Evolutionary conservation across 2,329 filamentous ascomycete species (phyloP), one percentile per base, ranked within the genome.

Genomic region (Penicillium corylophilum): DNA sequence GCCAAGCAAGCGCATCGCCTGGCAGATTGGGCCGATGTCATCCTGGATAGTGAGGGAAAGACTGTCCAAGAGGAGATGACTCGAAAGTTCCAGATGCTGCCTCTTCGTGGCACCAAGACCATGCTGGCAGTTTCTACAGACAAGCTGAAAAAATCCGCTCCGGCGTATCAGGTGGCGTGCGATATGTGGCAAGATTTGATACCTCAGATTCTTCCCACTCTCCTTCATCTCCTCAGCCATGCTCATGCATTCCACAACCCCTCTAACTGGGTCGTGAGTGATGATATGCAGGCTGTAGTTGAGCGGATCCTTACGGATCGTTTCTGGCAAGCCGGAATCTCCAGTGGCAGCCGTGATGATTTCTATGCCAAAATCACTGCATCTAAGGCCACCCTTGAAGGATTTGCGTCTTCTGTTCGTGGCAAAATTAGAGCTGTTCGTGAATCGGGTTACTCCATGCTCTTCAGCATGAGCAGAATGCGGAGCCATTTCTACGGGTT

Each of bases 281-380:
- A 77, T 10, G 90, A 95, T 38, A 87, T 95, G 78, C 86, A 86
- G 52, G 76, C 81, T 5, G 84, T 95, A 46, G 88, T 97, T 35
- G 82, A 85, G 39, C 83, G 89, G 20, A 90, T 97, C 18, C 76
- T 99, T 20, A 95, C 91, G 13, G 94, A 99, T 71, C 83, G 94
- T 22, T 99, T 99, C 70, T 99, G 94, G 94, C 94, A 99, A 77
- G 90, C 92, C 6, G 94, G 94, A 9, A 99, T 99, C 45, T 97
- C 94, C 0, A 89, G 87, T 55, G 94, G 95, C 23, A 97, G 90
- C 63, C 91, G 94, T 69, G 94, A 97, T 56, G 93, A 97, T 52
- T 99, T 99, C 69, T 97, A 96, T 71, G 89, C 90, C 28, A 84
- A 90, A 36, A 93, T 99, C 2, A 85, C 90, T 50, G 88, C 90